Base-by-base conservation (phyloP, 768 basidiomycete species). In the Lentinula detonsa region DNA sequence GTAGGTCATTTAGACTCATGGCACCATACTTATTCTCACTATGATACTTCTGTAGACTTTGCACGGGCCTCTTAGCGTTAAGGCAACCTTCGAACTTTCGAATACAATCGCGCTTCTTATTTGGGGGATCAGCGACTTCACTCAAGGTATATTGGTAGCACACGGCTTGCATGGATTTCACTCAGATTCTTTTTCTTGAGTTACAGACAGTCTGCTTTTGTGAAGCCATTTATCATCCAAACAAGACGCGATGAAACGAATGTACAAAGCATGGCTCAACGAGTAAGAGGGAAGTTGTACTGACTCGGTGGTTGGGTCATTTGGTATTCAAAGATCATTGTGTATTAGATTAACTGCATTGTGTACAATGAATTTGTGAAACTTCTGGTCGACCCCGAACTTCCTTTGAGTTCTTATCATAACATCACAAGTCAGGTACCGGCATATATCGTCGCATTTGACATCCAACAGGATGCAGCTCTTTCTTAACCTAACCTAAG, bases 191-290 rank as follows among this genome's bases (percentile, higher is more conserved):
- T 55, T 58, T 62, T 63, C 54, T 50, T 61, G 53, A 57, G 10
- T 50, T 62, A 54, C 66, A 74, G 68, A 65, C 63, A 62, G 64
- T 60, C 62, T 68, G 67, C 69, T 73, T 66, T 67, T 73, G 76
- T 70, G 86, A 87, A 80, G 75, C 76, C 78, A 70, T 80, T 84
- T 77, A 69, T 69, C 85, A 82, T 78, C 85, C 83, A 79, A 75
- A 62, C 85, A 87, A 85, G 75, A 87, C 84, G 81, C 84, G 82
- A 83, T 78, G 85, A 83, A 85, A 81, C 85, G 84, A 83, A 80
- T 81, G 81, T 75, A 79, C 85, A 80, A 85, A 85, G 86, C 75
- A 82, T 57, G 56, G 56, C 40, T 57, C 15, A n/a, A 57, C 28
- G 56, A 43, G 42, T 57, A 39, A 33, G 50, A 60, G 51, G 59